phyloP scores from a whole-genome alignment of 176 grass and related monocot genomes.

The Aegilops umbellulata region DNA sequence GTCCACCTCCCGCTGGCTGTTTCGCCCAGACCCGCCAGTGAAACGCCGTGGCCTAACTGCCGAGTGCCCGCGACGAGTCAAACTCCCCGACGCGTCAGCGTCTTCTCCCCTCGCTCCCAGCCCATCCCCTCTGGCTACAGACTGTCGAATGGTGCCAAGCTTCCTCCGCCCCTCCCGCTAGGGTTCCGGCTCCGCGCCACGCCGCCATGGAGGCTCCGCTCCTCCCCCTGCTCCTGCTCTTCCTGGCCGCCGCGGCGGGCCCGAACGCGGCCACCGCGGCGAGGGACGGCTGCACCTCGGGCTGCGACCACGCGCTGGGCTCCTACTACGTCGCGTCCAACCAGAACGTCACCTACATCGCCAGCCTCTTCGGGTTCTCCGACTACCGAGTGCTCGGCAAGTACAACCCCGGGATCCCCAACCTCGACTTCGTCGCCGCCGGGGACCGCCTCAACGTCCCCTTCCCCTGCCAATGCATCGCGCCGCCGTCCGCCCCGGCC shows the following conservation, averaged over 20 bases:
- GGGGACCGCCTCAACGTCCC: not conserved
- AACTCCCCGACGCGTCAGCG: conserved; percentile 33
- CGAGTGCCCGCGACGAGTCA: not conserved
- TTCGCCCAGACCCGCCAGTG: not conserved
- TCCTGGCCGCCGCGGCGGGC: not conserved
- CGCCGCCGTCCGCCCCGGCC: not conserved
- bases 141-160: not conserved
- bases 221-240: not conserved
- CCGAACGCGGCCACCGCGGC: not conserved
- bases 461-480: conserved; percentile 25
- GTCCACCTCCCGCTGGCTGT: too few species aligned
- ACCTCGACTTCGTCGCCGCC: not conserved
- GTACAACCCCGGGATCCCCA: conserved; percentile 36
- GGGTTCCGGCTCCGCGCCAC: not conserved
- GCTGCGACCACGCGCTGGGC: conserved; percentile 50
- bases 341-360: conserved; percentile 56
- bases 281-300: not conserved
- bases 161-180: not conserved
- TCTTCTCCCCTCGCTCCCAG: not conserved
- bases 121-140: not conserved
- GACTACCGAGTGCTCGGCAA: not conserved
- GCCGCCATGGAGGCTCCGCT: not conserved
- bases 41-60: not conserved
- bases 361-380: conserved; percentile 26
- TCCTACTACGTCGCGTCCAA: conserved; percentile 40